Conservation (phyloP, 345 rosid species). For the Dimocarpus longan region DNA sequence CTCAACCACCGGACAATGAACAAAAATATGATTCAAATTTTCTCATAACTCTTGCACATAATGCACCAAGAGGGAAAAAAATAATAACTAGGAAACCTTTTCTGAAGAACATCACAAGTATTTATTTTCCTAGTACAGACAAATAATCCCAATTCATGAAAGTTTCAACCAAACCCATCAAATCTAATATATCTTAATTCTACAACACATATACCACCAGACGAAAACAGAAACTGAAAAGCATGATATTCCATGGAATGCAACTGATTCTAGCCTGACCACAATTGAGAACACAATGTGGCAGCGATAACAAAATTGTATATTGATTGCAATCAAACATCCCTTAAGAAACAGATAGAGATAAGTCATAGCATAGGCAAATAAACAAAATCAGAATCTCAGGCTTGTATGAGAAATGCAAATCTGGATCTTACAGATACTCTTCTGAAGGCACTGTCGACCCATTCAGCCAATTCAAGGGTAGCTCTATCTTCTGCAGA, state of each 20-base stretch:
- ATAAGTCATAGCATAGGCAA: neutral
- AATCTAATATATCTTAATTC: neutral
- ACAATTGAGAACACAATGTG: neutral
- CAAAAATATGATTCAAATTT: too few species aligned
- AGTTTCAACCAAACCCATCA: neutral
- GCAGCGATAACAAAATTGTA: neutral
- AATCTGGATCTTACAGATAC: constrained; percentile 57
- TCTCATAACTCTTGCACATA: too few species aligned
- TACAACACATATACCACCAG: neutral
- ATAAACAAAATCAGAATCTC: neutral
- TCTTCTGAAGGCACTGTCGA: constrained; percentile 73
- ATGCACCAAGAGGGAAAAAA: too few species aligned
- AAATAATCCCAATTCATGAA: neutral
- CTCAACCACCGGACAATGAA: too few species aligned
- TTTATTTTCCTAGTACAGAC: neutral
- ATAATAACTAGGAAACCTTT: too few species aligned
- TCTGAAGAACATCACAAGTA: too few species aligned
- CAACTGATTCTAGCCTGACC: neutral
- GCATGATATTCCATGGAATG: neutral
- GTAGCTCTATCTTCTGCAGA: constrained; percentile 98
- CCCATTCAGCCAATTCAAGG: constrained; percentile 97
- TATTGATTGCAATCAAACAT: neutral
- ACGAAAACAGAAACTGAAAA: neutral
- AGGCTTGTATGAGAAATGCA: constrained; percentile 24
- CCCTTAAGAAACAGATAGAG: neutral